phyloP scores from a whole-genome alignment of 202 grass and related monocot species.

The Zoysia matrella region DNA sequence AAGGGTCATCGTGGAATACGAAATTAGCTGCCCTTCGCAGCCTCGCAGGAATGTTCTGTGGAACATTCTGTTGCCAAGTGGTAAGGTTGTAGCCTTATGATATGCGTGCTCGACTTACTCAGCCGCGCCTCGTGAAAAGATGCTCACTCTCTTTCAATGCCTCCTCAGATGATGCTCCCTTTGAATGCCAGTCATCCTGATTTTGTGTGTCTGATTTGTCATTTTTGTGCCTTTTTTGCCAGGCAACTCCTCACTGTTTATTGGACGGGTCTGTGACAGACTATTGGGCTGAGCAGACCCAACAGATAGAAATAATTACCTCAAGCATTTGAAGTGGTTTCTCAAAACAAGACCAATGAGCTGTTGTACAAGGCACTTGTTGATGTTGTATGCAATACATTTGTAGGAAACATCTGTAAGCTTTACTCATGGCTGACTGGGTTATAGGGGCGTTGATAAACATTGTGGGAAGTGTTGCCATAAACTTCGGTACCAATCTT shows the following conservation, averaged over 20 bases:
- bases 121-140: slow-evolving; percentile 24
- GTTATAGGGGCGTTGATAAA: slow-evolving; percentile 97
- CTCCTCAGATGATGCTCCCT: slow-evolving; percentile 1
- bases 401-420: slow-evolving; percentile 36
- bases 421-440: slow-evolving; percentile 86
- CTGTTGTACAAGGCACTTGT: slow-evolving; percentile 45
- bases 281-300: slow-evolving; percentile 22
- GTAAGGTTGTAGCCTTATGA: slow-evolving; percentile 21
- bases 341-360: slow-evolving; percentile 24
- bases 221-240: slow-evolving; percentile 19
- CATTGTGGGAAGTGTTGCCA: slow-evolving; percentile 94
- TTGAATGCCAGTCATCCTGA: background rate
- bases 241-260: slow-evolving; percentile 39
- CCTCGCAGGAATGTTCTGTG: slow-evolving; percentile 20
- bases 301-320: background rate
- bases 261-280: background rate
- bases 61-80: slow-evolving; percentile 32
- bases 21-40: slow-evolving; percentile 17
- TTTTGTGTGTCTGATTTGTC: slow-evolving; percentile 15
- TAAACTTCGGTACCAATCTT: slow-evolving; percentile 99
- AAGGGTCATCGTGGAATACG: slow-evolving; percentile 1
- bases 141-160: slow-evolving; percentile 30
- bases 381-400: slow-evolving; percentile 50
- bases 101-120: slow-evolving; percentile 12
- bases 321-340: slow-evolving; percentile 22